phyloP scores from a whole-genome alignment of 768 basidiomycete genomes.

The Mycena filopes region DNA sequence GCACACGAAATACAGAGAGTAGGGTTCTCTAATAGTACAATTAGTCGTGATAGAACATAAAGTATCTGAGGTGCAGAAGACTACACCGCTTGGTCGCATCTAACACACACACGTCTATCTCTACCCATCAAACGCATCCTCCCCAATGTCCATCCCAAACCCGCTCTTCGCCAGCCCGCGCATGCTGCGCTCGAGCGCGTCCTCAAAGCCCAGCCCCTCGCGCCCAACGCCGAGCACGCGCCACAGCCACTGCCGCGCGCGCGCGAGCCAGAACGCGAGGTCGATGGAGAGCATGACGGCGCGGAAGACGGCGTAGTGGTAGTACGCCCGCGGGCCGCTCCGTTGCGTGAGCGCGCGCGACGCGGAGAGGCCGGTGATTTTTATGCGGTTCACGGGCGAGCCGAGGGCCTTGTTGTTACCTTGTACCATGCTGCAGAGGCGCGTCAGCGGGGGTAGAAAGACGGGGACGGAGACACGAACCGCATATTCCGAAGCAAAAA shows the following conservation, averaged over 20 bases:
- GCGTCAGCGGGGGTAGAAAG: background rate
- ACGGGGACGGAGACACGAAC: constrained; percentile 40
- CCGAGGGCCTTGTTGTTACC: constrained; percentile 86
- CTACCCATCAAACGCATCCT: constrained; percentile 64
- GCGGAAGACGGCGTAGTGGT: constrained; percentile 71
- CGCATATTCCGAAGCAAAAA: constrained; percentile 85
- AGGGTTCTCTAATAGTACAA: too few species aligned
- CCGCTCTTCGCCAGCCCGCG: constrained; percentile 80
- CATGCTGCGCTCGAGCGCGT: constrained; percentile 82
- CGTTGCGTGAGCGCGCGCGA: constrained; percentile 70
- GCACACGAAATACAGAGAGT: too few species aligned
- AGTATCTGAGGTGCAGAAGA: too few species aligned
- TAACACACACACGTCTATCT: too few species aligned
- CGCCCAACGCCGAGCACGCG: constrained; percentile 49
- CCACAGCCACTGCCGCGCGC: constrained; percentile 61
- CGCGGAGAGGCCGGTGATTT: constrained; percentile 88
- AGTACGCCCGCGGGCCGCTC: constrained; percentile 56
- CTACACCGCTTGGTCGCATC: too few species aligned
- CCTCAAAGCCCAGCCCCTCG: constrained; percentile 74
- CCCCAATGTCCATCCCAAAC: constrained; percentile 79
- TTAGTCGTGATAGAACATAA: too few species aligned
- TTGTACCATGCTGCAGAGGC: constrained; percentile 56
- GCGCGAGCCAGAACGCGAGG: constrained; percentile 72
- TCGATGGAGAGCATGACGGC: constrained; percentile 76
- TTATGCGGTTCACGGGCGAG: constrained; percentile 90